Percentiles rank a stretch among this genome's conserved stretches.
These are phyloP conservation scores for Pythium angustatum DNA, from an alignment of 352 stramenopile species.

Conservation along the genomic window DNA sequence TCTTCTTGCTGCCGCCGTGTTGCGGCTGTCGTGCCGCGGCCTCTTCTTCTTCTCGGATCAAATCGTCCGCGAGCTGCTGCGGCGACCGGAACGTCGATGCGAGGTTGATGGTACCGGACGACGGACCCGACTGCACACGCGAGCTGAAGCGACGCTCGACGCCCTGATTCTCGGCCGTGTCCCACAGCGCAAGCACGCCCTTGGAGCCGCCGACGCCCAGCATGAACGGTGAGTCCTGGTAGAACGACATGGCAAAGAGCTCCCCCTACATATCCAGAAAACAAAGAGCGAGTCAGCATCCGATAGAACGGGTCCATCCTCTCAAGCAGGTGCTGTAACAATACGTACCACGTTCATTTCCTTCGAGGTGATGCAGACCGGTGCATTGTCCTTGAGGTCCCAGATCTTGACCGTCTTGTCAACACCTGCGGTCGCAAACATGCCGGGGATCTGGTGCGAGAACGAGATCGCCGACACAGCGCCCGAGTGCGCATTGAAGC, in stretches of 20 bases:
- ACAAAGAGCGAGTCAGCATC: neutral
- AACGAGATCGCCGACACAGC: conserved; percentile 87
- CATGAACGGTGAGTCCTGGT: conserved; percentile 87
- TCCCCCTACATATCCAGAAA: conserved; percentile 58
- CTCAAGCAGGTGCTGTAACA: too few relatives aligned
- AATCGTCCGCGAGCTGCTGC: conserved; percentile 74
- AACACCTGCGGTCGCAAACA: conserved; percentile 95
- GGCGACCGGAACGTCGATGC: conserved; percentile 73
- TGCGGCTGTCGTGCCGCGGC: conserved; percentile 37
- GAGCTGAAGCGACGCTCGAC: conserved; percentile 84
- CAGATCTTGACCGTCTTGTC: conserved; percentile 99
- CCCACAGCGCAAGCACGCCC: conserved; percentile 88
- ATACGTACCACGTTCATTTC: conserved; percentile 90
- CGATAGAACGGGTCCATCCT: too few relatives aligned
- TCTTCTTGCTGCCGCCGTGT: conserved; percentile 51
- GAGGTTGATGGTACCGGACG: conserved; percentile 44
- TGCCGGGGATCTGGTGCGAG: conserved; percentile 83
- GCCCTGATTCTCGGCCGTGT: conserved; percentile 85
- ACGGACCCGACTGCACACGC: conserved; percentile 46
- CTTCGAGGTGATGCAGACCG: conserved; percentile 87
- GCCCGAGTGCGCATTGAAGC: conserved; percentile 90
- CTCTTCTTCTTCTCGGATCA: conserved; percentile 70
- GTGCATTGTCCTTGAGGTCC: conserved; percentile 84
- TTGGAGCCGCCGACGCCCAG: conserved; percentile 89
- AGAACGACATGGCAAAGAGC: conserved; percentile 91